Percentiles rank a stretch among this genome's conserved stretches.
phyloP scores from a whole-genome alignment of 371 early-diverging fungal genomes.

The Mucor velutinosus region DNA sequence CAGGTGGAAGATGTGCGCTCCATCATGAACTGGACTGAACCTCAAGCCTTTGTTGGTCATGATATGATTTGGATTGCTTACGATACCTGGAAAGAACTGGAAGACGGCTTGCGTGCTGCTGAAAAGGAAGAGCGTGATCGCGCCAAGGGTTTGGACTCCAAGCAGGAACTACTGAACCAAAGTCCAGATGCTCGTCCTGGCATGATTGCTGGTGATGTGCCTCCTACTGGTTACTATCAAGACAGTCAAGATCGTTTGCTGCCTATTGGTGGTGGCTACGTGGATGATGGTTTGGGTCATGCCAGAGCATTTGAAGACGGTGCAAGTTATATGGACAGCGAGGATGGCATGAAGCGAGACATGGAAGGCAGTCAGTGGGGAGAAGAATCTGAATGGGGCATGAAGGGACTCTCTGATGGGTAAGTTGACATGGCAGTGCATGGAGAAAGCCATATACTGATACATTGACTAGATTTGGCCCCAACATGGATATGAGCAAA shows the following conservation, averaged over 20 bases:
- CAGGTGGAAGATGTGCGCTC: slow-evolving; percentile 45
- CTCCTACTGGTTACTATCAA: slow-evolving; percentile 26
- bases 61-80: slow-evolving; percentile 71
- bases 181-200: not conserved
- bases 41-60: slow-evolving; percentile 56
- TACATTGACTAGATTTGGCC: slow-evolving; percentile 40
- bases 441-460: not conserved
- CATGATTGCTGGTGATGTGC: slow-evolving; percentile 2
- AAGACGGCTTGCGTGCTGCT: slow-evolving; percentile 71
- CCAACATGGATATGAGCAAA: slow-evolving; percentile 58
- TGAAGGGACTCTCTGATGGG: slow-evolving; percentile 53
- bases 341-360: slow-evolving; percentile 50
- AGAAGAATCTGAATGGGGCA: slow-evolving; percentile 59
- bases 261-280: slow-evolving; percentile 29
- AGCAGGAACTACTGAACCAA: slow-evolving; percentile 22
- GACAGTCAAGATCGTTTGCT: slow-evolving; percentile 36
- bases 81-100: slow-evolving; percentile 78
- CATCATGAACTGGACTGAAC: slow-evolving; percentile 51
- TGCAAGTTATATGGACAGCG: slow-evolving; percentile 50
- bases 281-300: slow-evolving; percentile 19
- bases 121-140: slow-evolving; percentile 73
- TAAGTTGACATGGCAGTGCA: slow-evolving; percentile 17
- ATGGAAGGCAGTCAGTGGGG: slow-evolving; percentile 57
- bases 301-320: slow-evolving; percentile 40
- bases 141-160: slow-evolving; percentile 34